Conservation (phyloP, 2,329 filamentous ascomycete genomes). For the Ambrosiella xylebori region DNA sequence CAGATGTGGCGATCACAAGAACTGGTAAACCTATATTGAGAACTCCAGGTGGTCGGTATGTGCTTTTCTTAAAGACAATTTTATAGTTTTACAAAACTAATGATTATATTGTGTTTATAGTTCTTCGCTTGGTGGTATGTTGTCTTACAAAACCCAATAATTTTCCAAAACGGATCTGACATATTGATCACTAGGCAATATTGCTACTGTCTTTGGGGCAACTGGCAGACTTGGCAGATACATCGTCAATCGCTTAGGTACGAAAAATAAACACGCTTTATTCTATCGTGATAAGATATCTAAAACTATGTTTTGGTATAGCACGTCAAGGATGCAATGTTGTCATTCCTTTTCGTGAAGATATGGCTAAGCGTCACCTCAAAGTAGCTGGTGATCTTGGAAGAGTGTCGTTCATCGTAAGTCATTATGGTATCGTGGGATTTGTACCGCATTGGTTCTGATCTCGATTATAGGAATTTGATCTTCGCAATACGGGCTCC, state of each 20-base stretch:
- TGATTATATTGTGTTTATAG: slow-evolving; percentile 30
- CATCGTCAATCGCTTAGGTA: slow-evolving; percentile 85
- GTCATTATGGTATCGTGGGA: slow-evolving; percentile 15
- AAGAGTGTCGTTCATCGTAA: slow-evolving; percentile 67
- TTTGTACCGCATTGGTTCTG: not conserved
- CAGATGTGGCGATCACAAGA: slow-evolving; percentile 82
- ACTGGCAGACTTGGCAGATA: slow-evolving; percentile 92
- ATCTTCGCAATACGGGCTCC: slow-evolving; percentile 82
- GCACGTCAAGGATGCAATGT: slow-evolving; percentile 89
- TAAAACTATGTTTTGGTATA: slow-evolving; percentile 21
- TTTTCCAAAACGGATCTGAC: not conserved
- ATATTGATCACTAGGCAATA: slow-evolving; percentile 51
- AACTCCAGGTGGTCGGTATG: slow-evolving; percentile 74
- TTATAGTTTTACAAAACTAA: slow-evolving; percentile 16
- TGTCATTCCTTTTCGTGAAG: slow-evolving; percentile 82
- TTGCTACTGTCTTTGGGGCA: slow-evolving; percentile 92
- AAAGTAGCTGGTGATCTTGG: slow-evolving; percentile 94
- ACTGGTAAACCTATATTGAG: slow-evolving; percentile 93
- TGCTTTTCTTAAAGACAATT: slow-evolving; percentile 10
- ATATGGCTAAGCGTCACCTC: slow-evolving; percentile 93
- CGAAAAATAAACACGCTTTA: slow-evolving; percentile 13
- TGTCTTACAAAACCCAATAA: not conserved
- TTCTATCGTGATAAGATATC: not conserved
- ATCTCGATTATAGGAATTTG: slow-evolving; percentile 54
- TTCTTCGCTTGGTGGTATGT: slow-evolving; percentile 68